Percentiles rank a stretch among this genome's conserved stretches.
phyloP scores from a whole-genome alignment of 2,329 filamentous ascomycete genomes.

The Coniochaeta ligniaria region DNA sequence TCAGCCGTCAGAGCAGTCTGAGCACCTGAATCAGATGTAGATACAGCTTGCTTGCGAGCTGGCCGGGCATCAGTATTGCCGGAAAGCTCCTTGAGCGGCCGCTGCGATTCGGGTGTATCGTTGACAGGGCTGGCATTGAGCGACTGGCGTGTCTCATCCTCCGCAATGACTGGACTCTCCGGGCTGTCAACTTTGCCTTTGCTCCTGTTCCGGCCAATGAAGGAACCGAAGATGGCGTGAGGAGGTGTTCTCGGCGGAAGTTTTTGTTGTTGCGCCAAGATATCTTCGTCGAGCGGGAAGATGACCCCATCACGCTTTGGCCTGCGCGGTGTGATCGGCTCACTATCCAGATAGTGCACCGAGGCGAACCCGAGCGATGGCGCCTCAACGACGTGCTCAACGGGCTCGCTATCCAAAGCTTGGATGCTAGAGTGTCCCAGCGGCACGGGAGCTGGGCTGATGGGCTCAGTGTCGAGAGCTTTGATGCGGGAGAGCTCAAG shows the following conservation, averaged over 20 bases:
- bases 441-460: conserved; percentile 2
- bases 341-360: conserved; percentile 37
- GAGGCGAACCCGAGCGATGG: conserved; percentile 31
- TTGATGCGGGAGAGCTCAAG: conserved; percentile 30
- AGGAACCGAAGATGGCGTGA: conserved; percentile 31
- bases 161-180: conserved; percentile 45
- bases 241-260: conserved; percentile 30
- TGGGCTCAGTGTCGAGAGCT: conserved; percentile 10
- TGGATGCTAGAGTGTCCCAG: conserved; percentile 31
- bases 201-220: conserved; percentile 36
- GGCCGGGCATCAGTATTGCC: conserved; percentile 41
- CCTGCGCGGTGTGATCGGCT: conserved; percentile 39
- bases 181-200: conserved; percentile 23
- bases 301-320: conserved; percentile 50
- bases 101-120: conserved; percentile 47
- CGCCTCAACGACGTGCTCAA: conserved; percentile 20
- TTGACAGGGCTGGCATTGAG: conserved; percentile 29
- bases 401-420: conserved; percentile 36
- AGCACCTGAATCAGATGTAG: conserved; percentile 62
- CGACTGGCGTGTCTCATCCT: conserved; percentile 57
- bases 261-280: conserved; percentile 7
- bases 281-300: conserved; percentile 37
- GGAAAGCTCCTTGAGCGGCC: conserved; percentile 56
- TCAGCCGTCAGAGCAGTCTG: conserved; percentile 81
- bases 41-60: conserved; percentile 28